Evolutionary conservation across 1,284 basidiomycete genomes (phyloP), one percentile per base, ranked within the genome.

Genomic region (Exobasidium cylindrosporum): DNA sequence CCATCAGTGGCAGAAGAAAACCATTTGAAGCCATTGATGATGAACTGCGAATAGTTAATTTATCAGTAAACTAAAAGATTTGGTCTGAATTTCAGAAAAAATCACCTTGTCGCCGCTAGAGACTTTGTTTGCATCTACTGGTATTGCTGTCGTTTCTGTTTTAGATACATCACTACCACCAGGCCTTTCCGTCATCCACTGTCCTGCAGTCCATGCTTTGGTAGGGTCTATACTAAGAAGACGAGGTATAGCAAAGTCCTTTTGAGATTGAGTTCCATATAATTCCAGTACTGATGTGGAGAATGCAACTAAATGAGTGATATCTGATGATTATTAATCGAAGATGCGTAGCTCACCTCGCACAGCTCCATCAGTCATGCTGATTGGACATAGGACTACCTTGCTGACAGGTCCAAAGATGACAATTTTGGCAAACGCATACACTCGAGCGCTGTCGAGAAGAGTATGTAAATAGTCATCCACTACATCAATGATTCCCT

Each of bases 1-100:
- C 86, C 86, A 69, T 91, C 90, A 0, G 89, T 89, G 1, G 89
- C 90, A 58, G 87, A 89, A 11, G 88, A 89, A 81, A 91, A 91
- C 89, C 89, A 74, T 49, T 72, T 71, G 70, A 76, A 71, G 2
- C 73, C 68, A 49, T 64, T 59, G 26, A 74, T 55, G 32, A 66
- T 44, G 31, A 63, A 73, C 32, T 40, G 35, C 35, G 35, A 10
- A 17, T 40, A 17, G n/a, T n/a, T n/a, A n/a, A n/a, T n/a, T n/a
- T n/a, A n/a, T n/a, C n/a, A n/a, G n/a, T n/a, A n/a, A n/a, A n/a
- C n/a, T n/a, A n/a, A n/a, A n/a, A n/a, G n/a, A n/a, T n/a, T n/a
- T n/a, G n/a, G n/a, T n/a, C n/a, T n/a, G n/a, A n/a, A 44, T 44
- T 23, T 14, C 43, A 44, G 14, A n/a, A n/a, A n/a, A 28, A 53